Evolutionary conservation across 2,329 filamentous ascomycete species (phyloP).

Genomic region (Fusarium armeniacum): DNA sequence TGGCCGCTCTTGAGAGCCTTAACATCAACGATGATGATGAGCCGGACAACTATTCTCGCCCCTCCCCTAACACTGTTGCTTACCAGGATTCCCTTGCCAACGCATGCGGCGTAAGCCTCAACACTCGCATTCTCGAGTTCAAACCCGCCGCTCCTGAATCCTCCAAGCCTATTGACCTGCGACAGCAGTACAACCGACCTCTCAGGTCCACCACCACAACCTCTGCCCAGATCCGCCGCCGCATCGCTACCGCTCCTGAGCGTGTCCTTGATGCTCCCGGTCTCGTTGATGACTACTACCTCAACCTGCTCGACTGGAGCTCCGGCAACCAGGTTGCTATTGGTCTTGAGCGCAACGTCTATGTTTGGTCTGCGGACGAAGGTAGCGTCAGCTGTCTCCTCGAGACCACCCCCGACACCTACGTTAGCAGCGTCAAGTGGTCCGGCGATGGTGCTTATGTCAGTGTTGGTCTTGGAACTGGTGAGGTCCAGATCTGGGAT

Average conservation of each 20-base stretch:
- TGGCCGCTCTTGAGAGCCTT: slow-evolving; percentile 83
- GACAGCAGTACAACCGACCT: slow-evolving; percentile 97
- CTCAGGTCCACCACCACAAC: slow-evolving; percentile 81
- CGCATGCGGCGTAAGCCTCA: slow-evolving; percentile 92
- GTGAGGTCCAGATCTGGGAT: slow-evolving; percentile 99
- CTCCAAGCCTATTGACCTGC: slow-evolving; percentile 96
- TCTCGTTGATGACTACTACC: slow-evolving; percentile 97
- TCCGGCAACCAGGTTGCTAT: slow-evolving; percentile 98
- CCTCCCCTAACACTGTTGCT: slow-evolving; percentile 87
- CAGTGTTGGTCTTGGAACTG: slow-evolving; percentile 91
- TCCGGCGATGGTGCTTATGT: slow-evolving; percentile 97
- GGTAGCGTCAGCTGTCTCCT: slow-evolving; percentile 90
- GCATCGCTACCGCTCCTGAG: slow-evolving; percentile 94
- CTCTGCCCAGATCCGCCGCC: slow-evolving; percentile 89
- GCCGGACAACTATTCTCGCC: slow-evolving; percentile 77
- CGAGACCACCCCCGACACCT: slow-evolving; percentile 90
- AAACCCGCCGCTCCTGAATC: slow-evolving; percentile 99
- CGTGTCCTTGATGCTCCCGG: slow-evolving; percentile 96
- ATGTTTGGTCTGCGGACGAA: slow-evolving; percentile 97
- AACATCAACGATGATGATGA: slow-evolving; percentile 81
- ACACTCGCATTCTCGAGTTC: slow-evolving; percentile 96
- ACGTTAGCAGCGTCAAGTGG: slow-evolving; percentile 99
- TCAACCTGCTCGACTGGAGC: slow-evolving; percentile 98
- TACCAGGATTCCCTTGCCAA: slow-evolving; percentile 93
- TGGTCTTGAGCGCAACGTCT: slow-evolving; percentile 95